Percentiles rank a stretch among this genome's conserved stretches.
phyloP scores from a whole-genome alignment of 768 basidiomycete genomes.

The Xanthoconium purpureum region DNA sequence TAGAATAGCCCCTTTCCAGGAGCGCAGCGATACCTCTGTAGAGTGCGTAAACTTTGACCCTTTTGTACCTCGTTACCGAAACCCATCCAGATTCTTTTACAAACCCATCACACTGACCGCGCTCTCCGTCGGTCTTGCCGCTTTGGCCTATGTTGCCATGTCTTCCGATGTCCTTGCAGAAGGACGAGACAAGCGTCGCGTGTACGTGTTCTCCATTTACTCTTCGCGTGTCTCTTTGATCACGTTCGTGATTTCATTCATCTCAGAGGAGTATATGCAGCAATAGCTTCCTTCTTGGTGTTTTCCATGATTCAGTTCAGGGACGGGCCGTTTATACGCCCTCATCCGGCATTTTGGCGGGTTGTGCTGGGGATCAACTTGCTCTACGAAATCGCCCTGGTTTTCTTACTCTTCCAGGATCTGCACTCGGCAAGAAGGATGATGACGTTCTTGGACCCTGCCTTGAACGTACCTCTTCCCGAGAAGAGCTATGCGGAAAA shows the following conservation, averaged over 20 bases:
- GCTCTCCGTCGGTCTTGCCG: conserved; percentile 59
- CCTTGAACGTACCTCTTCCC: conserved; percentile 66
- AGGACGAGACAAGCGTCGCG: conserved; percentile 74
- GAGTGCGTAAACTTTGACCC: conserved; percentile 48
- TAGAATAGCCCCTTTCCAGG: conserved; percentile 78
- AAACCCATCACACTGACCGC: conserved; percentile 79
- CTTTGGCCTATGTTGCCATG: conserved; percentile 78
- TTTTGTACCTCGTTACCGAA: conserved; percentile 1
- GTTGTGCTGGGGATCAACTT: conserved; percentile 76
- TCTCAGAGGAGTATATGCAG: conserved; percentile 71
- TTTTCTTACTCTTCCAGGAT: conserved; percentile 86
- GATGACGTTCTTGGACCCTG: conserved; percentile 77
- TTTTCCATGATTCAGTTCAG: conserved; percentile 89
- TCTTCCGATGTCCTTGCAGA: conserved; percentile 83
- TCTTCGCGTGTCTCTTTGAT: neutral
- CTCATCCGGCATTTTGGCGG: conserved; percentile 87
- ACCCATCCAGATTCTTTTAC: conserved; percentile 73
- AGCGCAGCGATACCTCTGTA: conserved; percentile 76
- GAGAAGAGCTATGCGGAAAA: conserved; percentile 88
- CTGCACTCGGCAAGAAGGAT: conserved; percentile 69
- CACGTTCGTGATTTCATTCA: conserved; percentile 15
- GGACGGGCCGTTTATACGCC: conserved; percentile 85
- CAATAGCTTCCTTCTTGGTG: conserved; percentile 66
- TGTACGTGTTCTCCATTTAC: conserved; percentile 47
- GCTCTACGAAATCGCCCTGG: conserved; percentile 77